Base-by-base conservation (phyloP, 2,329 filamentous ascomycete species). In the Truncatella angustata region DNA sequence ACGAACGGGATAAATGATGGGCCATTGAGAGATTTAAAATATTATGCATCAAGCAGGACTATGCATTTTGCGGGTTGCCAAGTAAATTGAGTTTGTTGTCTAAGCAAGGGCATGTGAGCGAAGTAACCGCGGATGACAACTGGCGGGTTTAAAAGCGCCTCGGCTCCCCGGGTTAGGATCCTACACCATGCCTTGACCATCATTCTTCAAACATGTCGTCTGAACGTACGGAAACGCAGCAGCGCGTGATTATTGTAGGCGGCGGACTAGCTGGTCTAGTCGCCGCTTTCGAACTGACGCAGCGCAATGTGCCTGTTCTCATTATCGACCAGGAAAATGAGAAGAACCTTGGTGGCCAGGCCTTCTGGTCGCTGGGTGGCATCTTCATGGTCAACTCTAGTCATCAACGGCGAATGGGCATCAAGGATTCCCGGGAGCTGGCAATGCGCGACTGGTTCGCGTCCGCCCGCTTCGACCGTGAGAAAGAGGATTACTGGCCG, bases 331-430 rank as follows among this genome's bases (percentile, higher is more conserved):
- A 85, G 61, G 82, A 85, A 62, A 79, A 78, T 53, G 73, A 70
- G 26, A 65, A 72, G 55, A 84, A 74, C 58, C 70, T 85, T 9
- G 82, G 82, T 53, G 82, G 82, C 2, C 82, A 85, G 64, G 82
- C 82, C 5, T 85, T 84, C 62, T 85, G 81, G 80, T 85, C 82
- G 3, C 74, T 85, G 1, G 82, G 82, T 30, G 82, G 82, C 32
- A 63, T 85, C 23, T 85, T 85, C 68, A 73, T 78, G 66, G 81
- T 85, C 51, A 65, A 85, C 67, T 82, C 80, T 7, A 61, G 74
- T 7, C 72, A 78, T 56, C 82, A 85, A 69, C 76, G 81, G 4
- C 74, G 78, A 50, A 70, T 78, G 64, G 82, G 82, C 57, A 81
- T 85, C 68, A 73, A 72, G 55, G 82, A 85, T 68, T 78, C 73